phyloP scores from a whole-genome alignment of 305 asterid genomes.

The Solanum hybrid region DNA sequence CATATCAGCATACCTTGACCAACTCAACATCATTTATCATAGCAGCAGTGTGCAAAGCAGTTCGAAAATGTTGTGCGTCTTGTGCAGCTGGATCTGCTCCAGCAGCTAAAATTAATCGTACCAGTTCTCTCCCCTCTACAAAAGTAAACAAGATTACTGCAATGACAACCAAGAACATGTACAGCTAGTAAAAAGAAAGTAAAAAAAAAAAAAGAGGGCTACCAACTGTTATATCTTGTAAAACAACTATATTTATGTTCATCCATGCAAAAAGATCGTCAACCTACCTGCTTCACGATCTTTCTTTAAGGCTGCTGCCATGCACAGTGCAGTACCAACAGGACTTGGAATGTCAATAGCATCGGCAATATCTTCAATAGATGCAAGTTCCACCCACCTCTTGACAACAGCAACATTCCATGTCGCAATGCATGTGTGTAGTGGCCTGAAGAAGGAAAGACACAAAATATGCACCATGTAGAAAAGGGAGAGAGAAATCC shows the following conservation, averaged over 20 bases:
- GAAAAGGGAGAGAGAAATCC: constrained; percentile 13
- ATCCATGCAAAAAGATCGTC: neutral
- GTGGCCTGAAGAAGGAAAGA: constrained; percentile 57
- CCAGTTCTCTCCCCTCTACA: constrained; percentile 91
- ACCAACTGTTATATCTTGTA: neutral
- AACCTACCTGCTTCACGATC: constrained; percentile 79
- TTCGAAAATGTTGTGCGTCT: constrained; percentile 75
- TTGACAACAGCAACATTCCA: constrained; percentile 90
- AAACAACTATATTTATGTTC: neutral
- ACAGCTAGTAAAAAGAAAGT: neutral
- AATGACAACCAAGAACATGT: constrained; percentile 2
- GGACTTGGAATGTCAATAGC: constrained; percentile 87
- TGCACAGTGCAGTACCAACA: constrained; percentile 91
- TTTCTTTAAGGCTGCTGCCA: constrained; percentile 92
- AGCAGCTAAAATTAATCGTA: constrained; percentile 63
- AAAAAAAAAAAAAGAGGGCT: neutral
- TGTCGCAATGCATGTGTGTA: constrained; percentile 80
- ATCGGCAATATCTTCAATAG: constrained; percentile 56
- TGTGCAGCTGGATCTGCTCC: constrained; percentile 90
- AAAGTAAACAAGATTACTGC: neutral
- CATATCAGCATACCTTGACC: constrained; percentile 62
- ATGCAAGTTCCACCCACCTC: constrained; percentile 92
- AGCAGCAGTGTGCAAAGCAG: constrained; percentile 92
- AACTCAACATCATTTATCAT: constrained; percentile 84
- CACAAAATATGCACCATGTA: constrained; percentile 10